Percentiles rank a stretch among this genome's conserved stretches.
Conservation (phyloP, 805 yeast genomes). For the Candida methanosorbosa region DNA sequence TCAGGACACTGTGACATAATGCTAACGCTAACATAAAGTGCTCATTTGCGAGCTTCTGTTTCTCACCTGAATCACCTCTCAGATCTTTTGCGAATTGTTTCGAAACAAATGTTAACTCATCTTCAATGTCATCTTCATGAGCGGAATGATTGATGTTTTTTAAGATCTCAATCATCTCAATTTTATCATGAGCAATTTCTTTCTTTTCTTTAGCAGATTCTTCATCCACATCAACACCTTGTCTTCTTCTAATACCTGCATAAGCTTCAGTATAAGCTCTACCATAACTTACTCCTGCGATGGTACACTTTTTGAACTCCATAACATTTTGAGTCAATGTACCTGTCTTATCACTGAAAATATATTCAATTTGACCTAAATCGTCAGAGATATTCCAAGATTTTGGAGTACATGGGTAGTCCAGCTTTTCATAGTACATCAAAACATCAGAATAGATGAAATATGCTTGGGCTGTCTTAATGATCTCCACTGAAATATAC, state of each 20-base stretch:
- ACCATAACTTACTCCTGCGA: conserved; percentile 67
- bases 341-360: conserved; percentile 81
- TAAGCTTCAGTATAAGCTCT: conserved; percentile 77
- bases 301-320: conserved; percentile 79
- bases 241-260: conserved; percentile 70
- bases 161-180: conserved; percentile 45
- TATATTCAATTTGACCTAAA: conserved; percentile 77
- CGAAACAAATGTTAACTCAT: conserved; percentile 61
- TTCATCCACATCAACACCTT: conserved; percentile 65
- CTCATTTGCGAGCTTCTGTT: conserved; percentile 52
- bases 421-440: conserved; percentile 61
- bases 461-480: conserved; percentile 74
- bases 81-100: conserved; percentile 58
- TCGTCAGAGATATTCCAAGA: conserved; percentile 84
- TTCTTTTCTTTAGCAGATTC: conserved; percentile 45
- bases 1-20: conserved; percentile 69
- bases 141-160: conserved; percentile 7
- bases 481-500: conserved; percentile 74
- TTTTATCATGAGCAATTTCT: conserved; percentile 48
- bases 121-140: conserved; percentile 28
- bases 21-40: conserved; percentile 74
- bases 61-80: conserved; percentile 37
- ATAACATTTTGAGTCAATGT: conserved; percentile 76
- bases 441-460: conserved; percentile 70
- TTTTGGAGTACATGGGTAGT: conserved; percentile 78